Evolutionary conservation across 305 asterid genomes (phyloP), one percentile per base, ranked within the genome.

Genomic region (Caryopteris hybrid): DNA sequence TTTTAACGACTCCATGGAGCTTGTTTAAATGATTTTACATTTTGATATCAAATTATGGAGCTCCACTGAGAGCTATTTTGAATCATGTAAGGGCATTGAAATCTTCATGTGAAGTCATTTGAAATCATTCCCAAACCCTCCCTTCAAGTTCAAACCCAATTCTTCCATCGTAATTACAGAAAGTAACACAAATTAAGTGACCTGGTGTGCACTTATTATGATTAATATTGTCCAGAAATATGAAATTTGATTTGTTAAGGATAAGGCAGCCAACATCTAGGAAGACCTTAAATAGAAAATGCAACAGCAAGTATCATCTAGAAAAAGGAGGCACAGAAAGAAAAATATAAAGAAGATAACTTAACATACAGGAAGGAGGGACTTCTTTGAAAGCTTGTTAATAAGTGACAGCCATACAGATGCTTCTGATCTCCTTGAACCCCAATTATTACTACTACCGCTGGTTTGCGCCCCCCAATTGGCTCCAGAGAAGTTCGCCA

Each of bases 401-500:
- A 89, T 83, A 68, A 94, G 99, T 5, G 85, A 81, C 78, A 85
- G 65, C 97, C 96, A 94, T 75, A 87, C 61, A 64, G 96, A 80
- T 71, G 88, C 92, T 83, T 94, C 97, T 72, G 96, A 83, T 83
- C 95, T 91, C 91, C 93, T 75, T 5, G 84, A 75, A 64, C 88
- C 86, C 86, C 89, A 85, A 58, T 41, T 64, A 58, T 79, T 84
- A 65, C 86, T 84, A 68, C 52, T 80, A 62, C 60, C 20, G 17
- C 74, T 74, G 61, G 69, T 79, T 74, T 88, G 95, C 18, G 75
- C 68, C 17, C 86, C 86, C 86, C 83, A 65, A 70, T 74, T 75
- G 73, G 84, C 70, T 63, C 88, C 90, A 64, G 88, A 78, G 54
- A 70, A 70, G 66, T 75, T 85, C 69, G 68, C 81, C 25, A 46